phyloP scores from a whole-genome alignment of 2,329 filamentous ascomycete genomes.

The Cucurbitaria berberidis region DNA sequence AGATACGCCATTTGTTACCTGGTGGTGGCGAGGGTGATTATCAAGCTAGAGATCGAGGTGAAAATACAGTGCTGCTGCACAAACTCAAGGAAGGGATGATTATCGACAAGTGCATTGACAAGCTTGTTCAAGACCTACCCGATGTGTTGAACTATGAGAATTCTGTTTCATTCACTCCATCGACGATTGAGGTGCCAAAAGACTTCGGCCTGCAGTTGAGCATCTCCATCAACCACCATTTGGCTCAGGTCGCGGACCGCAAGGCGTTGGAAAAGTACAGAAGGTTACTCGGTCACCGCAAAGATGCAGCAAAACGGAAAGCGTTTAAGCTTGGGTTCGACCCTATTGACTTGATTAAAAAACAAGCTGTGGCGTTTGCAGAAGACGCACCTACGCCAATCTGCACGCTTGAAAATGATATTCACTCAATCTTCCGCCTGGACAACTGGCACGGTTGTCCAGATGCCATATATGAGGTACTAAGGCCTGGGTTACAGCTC shows the following conservation, averaged over 20 bases:
- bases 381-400: conserved; percentile 20
- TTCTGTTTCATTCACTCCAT: conserved; percentile 45
- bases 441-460: conserved; percentile 50
- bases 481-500: conserved; percentile 48
- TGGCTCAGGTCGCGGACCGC: conserved; percentile 47
- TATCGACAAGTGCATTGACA: conserved; percentile 47
- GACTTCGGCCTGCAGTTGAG: conserved; percentile 47
- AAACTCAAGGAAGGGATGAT: conserved; percentile 46
- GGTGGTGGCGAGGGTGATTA: conserved; percentile 33
- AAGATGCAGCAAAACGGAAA: conserved; percentile 40
- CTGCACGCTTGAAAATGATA: conserved; percentile 44
- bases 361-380: conserved; percentile 46
- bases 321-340: conserved; percentile 47
- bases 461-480: conserved; percentile 45
- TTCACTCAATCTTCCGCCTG: conserved; percentile 46
- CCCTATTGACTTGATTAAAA: conserved; percentile 48
- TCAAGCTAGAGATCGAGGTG: conserved; percentile 25
- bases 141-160: conserved; percentile 46
- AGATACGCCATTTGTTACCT: conserved; percentile 40
- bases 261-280: conserved; percentile 47
- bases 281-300: conserved; percentile 45
- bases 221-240: conserved; percentile 49
- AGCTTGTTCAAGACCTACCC: conserved; percentile 43
- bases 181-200: conserved; percentile 47
- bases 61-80: conserved; percentile 40